Base-by-base conservation (phyloP, 1,284 basidiomycete species). In the Schizophyllum amplum region DNA sequence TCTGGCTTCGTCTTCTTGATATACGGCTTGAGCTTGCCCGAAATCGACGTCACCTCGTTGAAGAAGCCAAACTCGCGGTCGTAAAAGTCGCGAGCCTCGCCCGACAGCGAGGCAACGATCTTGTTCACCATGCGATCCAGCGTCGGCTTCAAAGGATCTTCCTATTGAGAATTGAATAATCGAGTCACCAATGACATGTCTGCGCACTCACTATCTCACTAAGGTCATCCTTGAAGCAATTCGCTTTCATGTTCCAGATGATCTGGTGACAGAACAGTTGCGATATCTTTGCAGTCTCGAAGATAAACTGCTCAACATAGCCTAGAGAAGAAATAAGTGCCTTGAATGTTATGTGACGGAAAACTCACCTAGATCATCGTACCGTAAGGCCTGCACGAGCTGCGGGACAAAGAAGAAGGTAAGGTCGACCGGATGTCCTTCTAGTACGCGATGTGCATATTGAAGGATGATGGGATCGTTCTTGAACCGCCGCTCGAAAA, bases 231-330 rank as follows among this genome's bases (percentile, higher is more conserved):
- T 90, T 93, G 72, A 87, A 98, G 61, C 88, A 93, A 69, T 99
- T 99, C 4, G 97, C 97, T 68, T 97, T 97, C 97, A 99, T 99
- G 71, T 99, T 99, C 97, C 97, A 99, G 62, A 99, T 94, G 61
- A 99, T 99, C 75, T 99, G 97, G 71, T 99, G 97, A 68, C 97
- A 99, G 78, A 99, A 99, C 9, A 95, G 74, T 71, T 98, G 96
- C 4, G 95, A 98, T 61, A 99, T 94, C 73, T 94, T 96, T 11
- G 95, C 91, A 0, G 96, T 98, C 73, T 98, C 94, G 64, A 95
- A 95, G 66, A 99, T 94, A 77, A 98, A 99, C 24, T 89, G 84
- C 62, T 90, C 86, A 24, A 99, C 94, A 71, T 99, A 99, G 52
- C 94, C 93, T 93, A 61, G 7, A 53, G 24, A 42, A 24, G 2